These are phyloP conservation scores for Diaporthe amygdali DNA, from an alignment of 2,329 filamentous ascomycete species.

Conservation along the genomic window DNA sequence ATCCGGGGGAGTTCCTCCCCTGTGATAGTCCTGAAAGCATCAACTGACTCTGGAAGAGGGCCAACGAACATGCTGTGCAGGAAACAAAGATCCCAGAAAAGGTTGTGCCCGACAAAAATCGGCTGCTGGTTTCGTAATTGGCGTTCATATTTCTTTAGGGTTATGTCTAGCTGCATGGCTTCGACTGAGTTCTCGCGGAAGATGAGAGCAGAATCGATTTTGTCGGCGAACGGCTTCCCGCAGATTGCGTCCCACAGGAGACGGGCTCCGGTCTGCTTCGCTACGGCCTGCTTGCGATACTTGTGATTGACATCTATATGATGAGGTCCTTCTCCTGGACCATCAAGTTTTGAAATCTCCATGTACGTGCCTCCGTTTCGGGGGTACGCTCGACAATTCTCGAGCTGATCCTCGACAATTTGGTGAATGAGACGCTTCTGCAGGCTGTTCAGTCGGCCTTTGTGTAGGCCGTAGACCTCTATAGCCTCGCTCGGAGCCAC, in stretches of 20 bases:
- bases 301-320: neutral
- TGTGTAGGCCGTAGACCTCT: constrained; percentile 30
- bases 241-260: constrained; percentile 40
- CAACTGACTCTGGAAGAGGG: constrained; percentile 55
- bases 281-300: constrained; percentile 19
- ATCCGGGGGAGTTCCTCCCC: constrained; percentile 50
- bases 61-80: constrained; percentile 68
- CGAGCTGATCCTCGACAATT: constrained; percentile 31
- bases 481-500: constrained; percentile 8
- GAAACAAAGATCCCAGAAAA: constrained; percentile 68
- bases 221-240: constrained; percentile 33
- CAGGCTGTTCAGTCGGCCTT: constrained; percentile 31
- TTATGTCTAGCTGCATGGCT: constrained; percentile 13
- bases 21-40: constrained; percentile 56
- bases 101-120: constrained; percentile 67
- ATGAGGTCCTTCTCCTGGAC: constrained; percentile 15
- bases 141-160: constrained; percentile 32
- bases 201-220: constrained; percentile 24
- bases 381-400: constrained; percentile 22
- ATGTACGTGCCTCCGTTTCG: constrained; percentile 19
- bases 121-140: constrained; percentile 36
- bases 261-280: constrained; percentile 31
- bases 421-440: constrained; percentile 35
- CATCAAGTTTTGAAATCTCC: constrained; percentile 26
- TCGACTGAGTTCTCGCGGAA: neutral